Percentiles rank a stretch among this genome's conserved stretches.
Conservation (phyloP, 495 filamentous ascomycete genomes). For the Penicillium atrosanguineum region DNA sequence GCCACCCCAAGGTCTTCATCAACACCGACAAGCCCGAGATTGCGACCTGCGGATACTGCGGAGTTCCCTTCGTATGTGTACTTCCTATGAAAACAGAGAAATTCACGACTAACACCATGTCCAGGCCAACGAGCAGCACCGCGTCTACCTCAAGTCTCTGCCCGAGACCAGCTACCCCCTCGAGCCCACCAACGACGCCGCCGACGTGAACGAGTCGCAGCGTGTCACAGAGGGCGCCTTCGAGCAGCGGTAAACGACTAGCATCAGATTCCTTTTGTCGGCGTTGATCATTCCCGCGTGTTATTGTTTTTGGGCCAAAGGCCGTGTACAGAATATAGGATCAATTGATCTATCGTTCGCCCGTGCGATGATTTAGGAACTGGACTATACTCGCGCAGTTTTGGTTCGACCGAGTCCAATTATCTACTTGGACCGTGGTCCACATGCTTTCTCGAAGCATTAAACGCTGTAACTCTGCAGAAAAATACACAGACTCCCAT, state of each 20-base stretch:
- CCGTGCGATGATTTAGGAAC: not conserved
- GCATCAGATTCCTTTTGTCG: conserved; percentile 36
- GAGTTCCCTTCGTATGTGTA: conserved; percentile 82
- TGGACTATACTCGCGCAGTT: not conserved
- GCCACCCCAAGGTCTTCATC: conserved; percentile 93
- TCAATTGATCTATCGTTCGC: conserved; percentile 29
- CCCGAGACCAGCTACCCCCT: conserved; percentile 78
- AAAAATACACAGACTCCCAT: conserved; percentile 1
- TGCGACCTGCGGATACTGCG: conserved; percentile 85
- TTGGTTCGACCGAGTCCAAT: not conserved
- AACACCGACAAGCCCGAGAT: conserved; percentile 98
- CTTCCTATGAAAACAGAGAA: not conserved
- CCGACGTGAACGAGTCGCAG: conserved; percentile 55
- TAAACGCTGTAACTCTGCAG: conserved; percentile 1
- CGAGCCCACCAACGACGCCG: conserved; percentile 45
- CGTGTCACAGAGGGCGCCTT: conserved; percentile 51
- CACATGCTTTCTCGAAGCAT: not conserved
- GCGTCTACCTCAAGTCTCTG: conserved; percentile 74
- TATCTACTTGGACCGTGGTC: conserved; percentile 5
- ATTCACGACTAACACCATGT: not conserved
- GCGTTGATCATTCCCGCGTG: conserved; percentile 40
- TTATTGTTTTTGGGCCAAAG: conserved; percentile 29
- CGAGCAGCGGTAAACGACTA: conserved; percentile 49
- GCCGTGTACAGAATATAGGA: conserved; percentile 36
- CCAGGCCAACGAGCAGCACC: conserved; percentile 84